Evolutionary conservation across 345 rosid genomes (phyloP).

Genomic region (Garcia nutans): DNA sequence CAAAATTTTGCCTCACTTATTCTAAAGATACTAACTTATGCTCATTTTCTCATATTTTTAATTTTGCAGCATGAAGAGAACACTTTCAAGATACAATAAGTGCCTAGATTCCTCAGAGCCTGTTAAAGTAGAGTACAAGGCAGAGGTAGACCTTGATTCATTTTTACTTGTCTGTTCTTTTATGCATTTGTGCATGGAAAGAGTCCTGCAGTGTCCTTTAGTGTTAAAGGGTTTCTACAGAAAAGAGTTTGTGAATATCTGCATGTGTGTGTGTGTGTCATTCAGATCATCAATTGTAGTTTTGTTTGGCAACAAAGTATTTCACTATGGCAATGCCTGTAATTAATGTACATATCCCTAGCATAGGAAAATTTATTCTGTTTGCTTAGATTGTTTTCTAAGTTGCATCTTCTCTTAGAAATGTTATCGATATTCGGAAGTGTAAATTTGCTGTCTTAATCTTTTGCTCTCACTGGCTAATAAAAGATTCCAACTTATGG

Average conservation of each 20-base stretch:
- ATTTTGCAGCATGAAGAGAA: constrained; percentile 67
- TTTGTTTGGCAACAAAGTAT: neutral
- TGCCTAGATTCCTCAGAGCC: constrained; percentile 49
- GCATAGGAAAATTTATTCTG: neutral
- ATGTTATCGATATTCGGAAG: neutral
- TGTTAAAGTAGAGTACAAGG: constrained; percentile 39
- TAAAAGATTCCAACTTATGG: neutral
- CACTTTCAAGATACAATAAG: constrained; percentile 64
- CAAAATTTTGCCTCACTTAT: neutral
- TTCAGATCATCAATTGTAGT: neutral
- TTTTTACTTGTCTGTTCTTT: neutral
- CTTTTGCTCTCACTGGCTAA: neutral
- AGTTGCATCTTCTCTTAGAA: neutral
- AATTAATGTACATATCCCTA: neutral
- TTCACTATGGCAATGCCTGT: too few species aligned
- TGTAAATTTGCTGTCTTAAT: neutral
- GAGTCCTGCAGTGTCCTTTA: neutral
- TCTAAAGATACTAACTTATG: constrained; percentile 1
- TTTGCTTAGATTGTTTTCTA: neutral
- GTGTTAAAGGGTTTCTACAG: neutral
- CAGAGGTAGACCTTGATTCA: constrained; percentile 47
- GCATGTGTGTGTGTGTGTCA: neutral
- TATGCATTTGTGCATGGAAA: neutral
- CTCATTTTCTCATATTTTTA: constrained; percentile 6
- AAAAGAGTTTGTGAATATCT: too few species aligned